Conservation (phyloP, 2,329 filamentous ascomycete species). For the Ramularia endophylla region DNA sequence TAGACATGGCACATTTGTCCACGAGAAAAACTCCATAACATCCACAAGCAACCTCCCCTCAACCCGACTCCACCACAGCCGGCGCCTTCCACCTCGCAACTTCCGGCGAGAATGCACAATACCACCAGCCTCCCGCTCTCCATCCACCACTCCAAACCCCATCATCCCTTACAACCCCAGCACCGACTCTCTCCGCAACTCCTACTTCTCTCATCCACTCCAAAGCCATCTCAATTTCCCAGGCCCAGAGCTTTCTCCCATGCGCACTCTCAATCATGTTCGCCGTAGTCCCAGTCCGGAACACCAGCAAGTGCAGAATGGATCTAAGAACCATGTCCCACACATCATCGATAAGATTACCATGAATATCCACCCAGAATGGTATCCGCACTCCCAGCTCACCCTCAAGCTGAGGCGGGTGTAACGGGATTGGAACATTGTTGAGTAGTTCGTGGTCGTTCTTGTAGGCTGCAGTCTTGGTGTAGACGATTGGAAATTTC, state of each 20-base stretch:
- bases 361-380: conserved; percentile 67
- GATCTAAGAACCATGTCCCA: conserved; percentile 62
- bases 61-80: not conserved
- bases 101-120: conserved; percentile 42
- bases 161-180: conserved; percentile 30
- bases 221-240: conserved; percentile 55
- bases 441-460: conserved; percentile 49
- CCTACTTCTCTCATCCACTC: conserved; percentile 54
- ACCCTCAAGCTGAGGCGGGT: conserved; percentile 8
- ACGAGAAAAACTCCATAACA: too few species aligned
- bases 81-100: conserved; percentile 22
- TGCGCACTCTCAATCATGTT: conserved; percentile 51
- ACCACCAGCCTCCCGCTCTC: conserved; percentile 61
- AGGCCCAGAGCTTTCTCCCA: conserved; percentile 54
- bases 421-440: conserved; percentile 29
- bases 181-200: conserved; percentile 41
- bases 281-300: conserved; percentile 53
- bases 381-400: conserved; percentile 45
- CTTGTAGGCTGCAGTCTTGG: conserved; percentile 54
- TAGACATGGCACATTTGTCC: too few species aligned
- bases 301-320: conserved; percentile 57
- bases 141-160: conserved; percentile 31
- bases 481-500: conserved; percentile 56
- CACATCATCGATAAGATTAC: conserved; percentile 49
- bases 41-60: too few species aligned